Conservation (phyloP, 805 yeast genomes). For the Kodamaea nitidulidarum region DNA sequence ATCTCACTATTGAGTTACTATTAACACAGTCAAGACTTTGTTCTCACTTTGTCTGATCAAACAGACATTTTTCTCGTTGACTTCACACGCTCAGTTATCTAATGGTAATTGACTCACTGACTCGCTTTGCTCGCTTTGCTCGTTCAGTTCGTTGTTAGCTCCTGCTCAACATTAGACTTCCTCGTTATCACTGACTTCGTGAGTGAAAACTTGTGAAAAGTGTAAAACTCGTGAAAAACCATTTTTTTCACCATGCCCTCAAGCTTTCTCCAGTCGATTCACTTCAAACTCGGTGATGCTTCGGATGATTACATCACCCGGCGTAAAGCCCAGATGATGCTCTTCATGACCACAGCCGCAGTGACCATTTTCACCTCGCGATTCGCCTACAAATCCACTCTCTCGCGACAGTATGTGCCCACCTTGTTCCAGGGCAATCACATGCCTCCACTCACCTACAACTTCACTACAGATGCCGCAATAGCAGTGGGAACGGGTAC, state of each 20-base stretch:
- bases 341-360: slow-evolving; percentile 69
- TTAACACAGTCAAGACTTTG: too few relatives aligned
- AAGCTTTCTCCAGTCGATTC: slow-evolving; percentile 4
- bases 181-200: too few relatives aligned
- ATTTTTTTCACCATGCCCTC: background rate
- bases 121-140: too few relatives aligned
- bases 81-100: too few relatives aligned
- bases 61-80: too few relatives aligned
- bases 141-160: too few relatives aligned
- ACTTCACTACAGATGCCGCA: slow-evolving; percentile 77
- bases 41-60: too few relatives aligned
- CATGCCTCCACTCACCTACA: slow-evolving; percentile 71
- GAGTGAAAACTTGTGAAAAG: too few relatives aligned
- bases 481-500: slow-evolving; percentile 83
- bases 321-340: slow-evolving; percentile 65
- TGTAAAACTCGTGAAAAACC: too few relatives aligned
- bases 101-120: too few relatives aligned
- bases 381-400: slow-evolving; percentile 70
- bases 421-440: slow-evolving; percentile 79
- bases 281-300: slow-evolving; percentile 31
- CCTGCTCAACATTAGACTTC: too few relatives aligned
- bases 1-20: too few relatives aligned
- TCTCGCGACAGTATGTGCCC: slow-evolving; percentile 70
- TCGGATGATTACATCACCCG: slow-evolving; percentile 52
- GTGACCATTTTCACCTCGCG: slow-evolving; percentile 69